phyloP scores from a whole-genome alignment of 2,329 filamentous ascomycete genomes.

The Curvularia verruculosa region DNA sequence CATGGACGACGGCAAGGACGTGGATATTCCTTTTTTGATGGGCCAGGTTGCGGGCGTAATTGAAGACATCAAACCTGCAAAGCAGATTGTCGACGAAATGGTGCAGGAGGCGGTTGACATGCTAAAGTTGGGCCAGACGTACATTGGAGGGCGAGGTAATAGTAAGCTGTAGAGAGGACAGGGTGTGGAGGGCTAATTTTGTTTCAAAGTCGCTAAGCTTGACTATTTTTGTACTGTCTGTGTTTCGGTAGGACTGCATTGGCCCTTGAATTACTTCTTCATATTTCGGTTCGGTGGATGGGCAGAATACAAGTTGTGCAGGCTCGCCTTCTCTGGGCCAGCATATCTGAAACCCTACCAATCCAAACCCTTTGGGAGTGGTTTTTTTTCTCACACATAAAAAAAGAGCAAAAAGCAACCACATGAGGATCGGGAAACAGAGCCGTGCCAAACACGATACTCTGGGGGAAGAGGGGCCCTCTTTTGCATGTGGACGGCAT shows the following conservation, averaged over 20 bases:
- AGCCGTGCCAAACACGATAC: not conserved
- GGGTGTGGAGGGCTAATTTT: not conserved
- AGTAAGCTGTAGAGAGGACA: slow-evolving; percentile 44
- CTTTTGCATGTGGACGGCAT: slow-evolving; percentile 15
- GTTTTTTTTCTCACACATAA: not conserved
- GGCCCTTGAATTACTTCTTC: not conserved
- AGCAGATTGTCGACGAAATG: slow-evolving; percentile 89
- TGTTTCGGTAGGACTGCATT: not conserved
- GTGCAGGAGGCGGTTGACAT: slow-evolving; percentile 58
- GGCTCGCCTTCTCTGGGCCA: not conserved
- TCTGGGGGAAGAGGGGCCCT: not conserved
- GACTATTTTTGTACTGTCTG: not conserved
- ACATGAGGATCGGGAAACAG: not conserved
- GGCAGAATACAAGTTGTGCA: slow-evolving; percentile 4
- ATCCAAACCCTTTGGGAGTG: not conserved
- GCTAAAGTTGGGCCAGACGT: slow-evolving; percentile 46
- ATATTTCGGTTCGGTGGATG: slow-evolving; percentile 2
- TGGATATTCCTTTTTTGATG: slow-evolving; percentile 90
- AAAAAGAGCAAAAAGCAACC: not conserved
- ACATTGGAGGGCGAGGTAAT: slow-evolving; percentile 34
- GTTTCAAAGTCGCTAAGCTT: not conserved
- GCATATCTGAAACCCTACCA: not conserved
- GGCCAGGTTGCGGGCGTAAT: slow-evolving; percentile 88
- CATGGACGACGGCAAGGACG: slow-evolving; percentile 78
- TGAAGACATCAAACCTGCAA: slow-evolving; percentile 76